Conservation (phyloP, 169 alveolate species). For the Plasmodium coatneyi region DNA sequence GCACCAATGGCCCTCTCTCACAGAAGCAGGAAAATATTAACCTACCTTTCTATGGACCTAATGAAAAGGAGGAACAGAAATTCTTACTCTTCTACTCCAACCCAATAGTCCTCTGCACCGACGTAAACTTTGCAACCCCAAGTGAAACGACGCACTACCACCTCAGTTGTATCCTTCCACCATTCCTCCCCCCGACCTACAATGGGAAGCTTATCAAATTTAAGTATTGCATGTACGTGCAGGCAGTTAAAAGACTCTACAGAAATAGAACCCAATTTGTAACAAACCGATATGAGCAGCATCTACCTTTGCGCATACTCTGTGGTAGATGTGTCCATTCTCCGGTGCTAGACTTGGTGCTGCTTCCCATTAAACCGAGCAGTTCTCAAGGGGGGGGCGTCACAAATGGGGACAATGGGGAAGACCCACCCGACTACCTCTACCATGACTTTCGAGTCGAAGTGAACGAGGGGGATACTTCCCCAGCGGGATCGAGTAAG, state of each 20-base stretch:
- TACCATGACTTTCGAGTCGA: conserved; percentile 6
- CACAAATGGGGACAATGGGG: not conserved
- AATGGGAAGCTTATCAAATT: conserved; percentile 30
- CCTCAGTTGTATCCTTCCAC: conserved; percentile 12
- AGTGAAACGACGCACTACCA: conserved; percentile 1
- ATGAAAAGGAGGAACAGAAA: not conserved
- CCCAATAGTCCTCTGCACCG: conserved; percentile 32
- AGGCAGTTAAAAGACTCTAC: conserved; percentile 36
- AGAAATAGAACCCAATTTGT: conserved; percentile 34
- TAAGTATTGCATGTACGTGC: conserved; percentile 34
- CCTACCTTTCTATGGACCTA: conserved; percentile 24
- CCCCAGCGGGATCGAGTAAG: not conserved
- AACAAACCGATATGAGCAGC: conserved; percentile 16
- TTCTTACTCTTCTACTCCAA: conserved; percentile 36
- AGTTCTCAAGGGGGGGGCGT: not conserved
- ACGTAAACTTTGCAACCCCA: not conserved
- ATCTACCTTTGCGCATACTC: conserved; percentile 8
- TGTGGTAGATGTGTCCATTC: not conserved
- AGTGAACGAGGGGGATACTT: not conserved
- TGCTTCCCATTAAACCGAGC: conserved; percentile 6
- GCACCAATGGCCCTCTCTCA: not conserved
- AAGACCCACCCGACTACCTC: not conserved
- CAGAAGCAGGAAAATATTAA: conserved; percentile 13
- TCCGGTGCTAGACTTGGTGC: not conserved
- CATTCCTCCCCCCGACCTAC: conserved; percentile 47